These are phyloP conservation scores for Gracilaria vermiculophylla DNA, from an alignment of 23 red algal species.

Conservation along the genomic window DNA sequence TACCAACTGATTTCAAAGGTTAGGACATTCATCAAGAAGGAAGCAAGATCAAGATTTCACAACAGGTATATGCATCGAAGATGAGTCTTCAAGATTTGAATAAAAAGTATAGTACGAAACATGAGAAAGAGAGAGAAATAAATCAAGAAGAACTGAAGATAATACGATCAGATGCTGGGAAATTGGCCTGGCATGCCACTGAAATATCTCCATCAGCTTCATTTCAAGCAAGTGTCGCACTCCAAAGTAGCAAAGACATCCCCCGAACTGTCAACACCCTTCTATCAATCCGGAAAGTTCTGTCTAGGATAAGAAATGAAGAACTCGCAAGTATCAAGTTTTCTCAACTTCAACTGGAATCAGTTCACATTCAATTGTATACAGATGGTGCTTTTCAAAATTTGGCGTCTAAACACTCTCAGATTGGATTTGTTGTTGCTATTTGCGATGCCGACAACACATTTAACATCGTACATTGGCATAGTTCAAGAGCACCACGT, in stretches of 20 bases:
- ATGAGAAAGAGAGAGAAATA: no score
- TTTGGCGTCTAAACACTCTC: background rate
- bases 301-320: background rate
- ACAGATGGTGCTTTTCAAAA: conserved; percentile 12
- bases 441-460: background rate
- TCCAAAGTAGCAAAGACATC: background rate
- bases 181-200: background rate
- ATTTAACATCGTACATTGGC: background rate
- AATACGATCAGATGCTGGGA: background rate
- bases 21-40: background rate
- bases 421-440: background rate
- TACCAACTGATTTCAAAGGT: conserved; percentile 15
- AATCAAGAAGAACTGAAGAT: background rate
- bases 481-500: background rate
- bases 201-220: background rate
- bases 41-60: background rate
- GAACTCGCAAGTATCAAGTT: background rate
- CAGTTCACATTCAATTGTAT: background rate
- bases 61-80: background rate
- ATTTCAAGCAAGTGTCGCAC: conserved; percentile 1
- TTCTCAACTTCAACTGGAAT: background rate
- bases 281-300: background rate
- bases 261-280: no score
- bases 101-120: no score
- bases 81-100: background rate